phyloP scores from a whole-genome alignment of 2,329 filamentous ascomycete genomes.

The Arthroderma sp. region DNA sequence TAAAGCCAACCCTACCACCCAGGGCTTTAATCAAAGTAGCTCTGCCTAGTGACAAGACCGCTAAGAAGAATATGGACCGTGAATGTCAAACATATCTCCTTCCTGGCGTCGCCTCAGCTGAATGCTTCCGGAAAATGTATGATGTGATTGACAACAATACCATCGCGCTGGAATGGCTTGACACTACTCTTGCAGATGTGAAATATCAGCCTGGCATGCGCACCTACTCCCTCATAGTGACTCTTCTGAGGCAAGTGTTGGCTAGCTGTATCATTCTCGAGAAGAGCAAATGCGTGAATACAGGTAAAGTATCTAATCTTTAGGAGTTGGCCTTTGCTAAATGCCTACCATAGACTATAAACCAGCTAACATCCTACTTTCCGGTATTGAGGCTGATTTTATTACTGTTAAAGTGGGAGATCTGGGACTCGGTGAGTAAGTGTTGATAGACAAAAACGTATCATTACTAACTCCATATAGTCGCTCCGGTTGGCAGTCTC shows the following conservation, averaged over 20 bases:
- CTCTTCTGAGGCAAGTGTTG: slow-evolving; percentile 3
- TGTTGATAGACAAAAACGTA: slow-evolving; percentile 2
- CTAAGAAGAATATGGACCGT: slow-evolving; percentile 4
- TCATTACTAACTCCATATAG: slow-evolving; percentile 4
- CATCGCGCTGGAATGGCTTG: slow-evolving; percentile 7
- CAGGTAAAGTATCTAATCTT: slow-evolving; percentile 6
- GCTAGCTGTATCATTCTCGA: slow-evolving; percentile 6
- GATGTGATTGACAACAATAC: slow-evolving; percentile 3
- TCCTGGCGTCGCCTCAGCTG: slow-evolving; percentile 1
- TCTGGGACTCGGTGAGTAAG: slow-evolving; percentile 6
- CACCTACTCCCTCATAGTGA: slow-evolving; percentile 4
- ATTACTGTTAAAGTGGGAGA: slow-evolving; percentile 8
- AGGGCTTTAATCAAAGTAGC: slow-evolving; percentile 8
- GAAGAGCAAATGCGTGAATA: slow-evolving; percentile 5
- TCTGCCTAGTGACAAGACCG: slow-evolving; percentile 3
- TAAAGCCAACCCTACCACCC: slow-evolving; percentile 1
- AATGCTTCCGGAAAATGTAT: slow-evolving; percentile 8
- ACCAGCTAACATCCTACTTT: slow-evolving; percentile 7
- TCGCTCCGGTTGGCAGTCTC: slow-evolving; percentile 2
- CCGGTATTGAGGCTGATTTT: slow-evolving; percentile 3
- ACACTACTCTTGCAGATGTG: slow-evolving; percentile 7
- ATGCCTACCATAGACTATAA: slow-evolving; percentile 5
- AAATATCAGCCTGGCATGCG: slow-evolving; percentile 6
- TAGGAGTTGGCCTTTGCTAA: slow-evolving; percentile 6
- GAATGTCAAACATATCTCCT: slow-evolving; percentile 6